Evolutionary conservation across 495 filamentous ascomycete species (phyloP).

Genomic region (Penicillium silybi): DNA sequence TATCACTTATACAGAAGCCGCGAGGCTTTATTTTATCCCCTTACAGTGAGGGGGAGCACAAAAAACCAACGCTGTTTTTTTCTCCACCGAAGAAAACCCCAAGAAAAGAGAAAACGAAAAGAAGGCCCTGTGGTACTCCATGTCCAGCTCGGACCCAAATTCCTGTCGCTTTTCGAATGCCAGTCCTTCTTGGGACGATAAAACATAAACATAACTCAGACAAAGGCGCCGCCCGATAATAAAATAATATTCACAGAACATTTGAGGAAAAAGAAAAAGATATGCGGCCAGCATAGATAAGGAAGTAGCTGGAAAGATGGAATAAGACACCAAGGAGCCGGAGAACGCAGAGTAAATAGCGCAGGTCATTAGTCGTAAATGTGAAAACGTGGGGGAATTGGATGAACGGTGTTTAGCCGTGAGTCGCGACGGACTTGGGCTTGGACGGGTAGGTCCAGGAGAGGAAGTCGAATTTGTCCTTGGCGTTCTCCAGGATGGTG

Average conservation of each 20-base stretch:
- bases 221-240: slow-evolving; percentile 20
- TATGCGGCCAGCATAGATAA: slow-evolving; percentile 20
- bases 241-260: slow-evolving; percentile 30
- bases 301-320: slow-evolving; percentile 3
- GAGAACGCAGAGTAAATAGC: slow-evolving; percentile 11
- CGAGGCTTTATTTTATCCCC: too few species aligned
- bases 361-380: slow-evolving; percentile 22
- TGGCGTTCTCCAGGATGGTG: slow-evolving; percentile 46
- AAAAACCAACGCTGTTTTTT: slow-evolving; percentile 5
- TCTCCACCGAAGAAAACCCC: slow-evolving; percentile 6
- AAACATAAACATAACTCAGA: slow-evolving; percentile 22
- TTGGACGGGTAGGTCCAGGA: slow-evolving; percentile 52
- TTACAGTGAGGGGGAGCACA: too few species aligned
- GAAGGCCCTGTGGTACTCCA: slow-evolving; percentile 12
- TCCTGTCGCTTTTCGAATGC: slow-evolving; percentile 23
- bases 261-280: slow-evolving; percentile 4
- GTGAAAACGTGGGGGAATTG: slow-evolving; percentile 6
- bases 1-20: slow-evolving; percentile 25
- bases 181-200: slow-evolving; percentile 6
- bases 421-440: slow-evolving; percentile 42
- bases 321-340: slow-evolving; percentile 8
- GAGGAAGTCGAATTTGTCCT: slow-evolving; percentile 56
- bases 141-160: slow-evolving; percentile 15
- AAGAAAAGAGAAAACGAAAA: slow-evolving; percentile 10
- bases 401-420: slow-evolving; percentile 30